Conservation (phyloP, 2,329 filamentous ascomycete species). For the Hypocrella siamensis region DNA sequence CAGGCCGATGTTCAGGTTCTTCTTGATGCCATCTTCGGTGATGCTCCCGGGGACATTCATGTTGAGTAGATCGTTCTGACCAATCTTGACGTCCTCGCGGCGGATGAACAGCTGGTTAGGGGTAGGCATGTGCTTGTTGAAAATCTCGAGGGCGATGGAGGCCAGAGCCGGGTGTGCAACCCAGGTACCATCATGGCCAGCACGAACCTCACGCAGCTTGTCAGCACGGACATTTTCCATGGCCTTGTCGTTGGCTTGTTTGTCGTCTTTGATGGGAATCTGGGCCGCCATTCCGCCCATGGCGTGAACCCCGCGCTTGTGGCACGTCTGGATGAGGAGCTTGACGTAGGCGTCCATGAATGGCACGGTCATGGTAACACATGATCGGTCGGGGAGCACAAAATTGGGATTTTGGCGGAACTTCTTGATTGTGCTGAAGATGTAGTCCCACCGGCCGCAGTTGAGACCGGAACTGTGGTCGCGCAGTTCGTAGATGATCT, state of each 20-base stretch:
- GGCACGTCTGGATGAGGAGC: constrained; percentile 95
- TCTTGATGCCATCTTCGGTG: constrained; percentile 88
- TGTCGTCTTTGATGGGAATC: constrained; percentile 95
- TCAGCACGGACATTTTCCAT: constrained; percentile 89
- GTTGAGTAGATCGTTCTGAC: constrained; percentile 83
- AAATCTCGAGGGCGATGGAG: constrained; percentile 73
- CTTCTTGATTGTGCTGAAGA: constrained; percentile 99
- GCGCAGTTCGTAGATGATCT: constrained; percentile 98
- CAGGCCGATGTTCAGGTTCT: constrained; percentile 94
- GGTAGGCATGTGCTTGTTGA: constrained; percentile 97
- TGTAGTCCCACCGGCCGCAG: constrained; percentile 99
- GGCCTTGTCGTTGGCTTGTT: constrained; percentile 77
- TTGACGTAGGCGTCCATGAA: constrained; percentile 98
- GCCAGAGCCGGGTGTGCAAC: constrained; percentile 92
- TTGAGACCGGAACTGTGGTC: constrained; percentile 94
- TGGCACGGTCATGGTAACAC: constrained; percentile 92
- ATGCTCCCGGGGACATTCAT: constrained; percentile 92
- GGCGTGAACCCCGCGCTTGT: constrained; percentile 90
- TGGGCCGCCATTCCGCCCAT: constrained; percentile 99
- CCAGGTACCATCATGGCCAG: constrained; percentile 94
- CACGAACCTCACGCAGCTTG: constrained; percentile 89
- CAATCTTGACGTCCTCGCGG: constrained; percentile 76
- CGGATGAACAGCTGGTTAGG: constrained; percentile 91
- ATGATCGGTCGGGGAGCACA: constrained; percentile 77
- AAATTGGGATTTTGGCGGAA: constrained; percentile 92